Evolutionary conservation across 2,329 filamentous ascomycete species (phyloP).

Genomic region (Alternaria infectoria): DNA sequence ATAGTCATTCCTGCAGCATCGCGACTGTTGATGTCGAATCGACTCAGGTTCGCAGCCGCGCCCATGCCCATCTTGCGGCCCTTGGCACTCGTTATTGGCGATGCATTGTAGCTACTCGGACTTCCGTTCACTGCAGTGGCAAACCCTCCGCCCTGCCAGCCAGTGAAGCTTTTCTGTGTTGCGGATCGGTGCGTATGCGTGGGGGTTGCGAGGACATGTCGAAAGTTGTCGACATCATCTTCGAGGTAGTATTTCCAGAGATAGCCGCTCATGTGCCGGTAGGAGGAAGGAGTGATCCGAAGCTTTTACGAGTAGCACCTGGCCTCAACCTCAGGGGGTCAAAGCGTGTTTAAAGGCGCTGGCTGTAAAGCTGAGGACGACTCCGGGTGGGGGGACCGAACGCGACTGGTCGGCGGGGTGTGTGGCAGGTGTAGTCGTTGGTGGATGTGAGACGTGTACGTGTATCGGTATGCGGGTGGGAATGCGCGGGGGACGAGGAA

Average conservation of each 20-base stretch:
- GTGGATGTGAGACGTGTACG: not conserved
- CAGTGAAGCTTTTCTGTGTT: constrained; percentile 57
- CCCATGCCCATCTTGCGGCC: constrained; percentile 34
- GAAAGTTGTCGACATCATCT: constrained; percentile 96
- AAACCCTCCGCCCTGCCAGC: constrained; percentile 40
- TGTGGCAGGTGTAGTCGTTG: constrained; percentile 16
- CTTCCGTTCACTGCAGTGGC: constrained; percentile 52
- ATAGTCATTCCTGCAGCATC: constrained; percentile 83
- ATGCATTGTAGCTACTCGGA: constrained; percentile 55
- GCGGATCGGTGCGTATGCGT: constrained; percentile 63
- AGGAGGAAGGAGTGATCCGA: constrained; percentile 49
- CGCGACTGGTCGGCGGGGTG: constrained; percentile 31
- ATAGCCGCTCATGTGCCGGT: constrained; percentile 85
- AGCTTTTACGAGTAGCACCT: constrained; percentile 72
- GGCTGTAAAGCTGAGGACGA: constrained; percentile 57
- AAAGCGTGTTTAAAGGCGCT: constrained; percentile 91
- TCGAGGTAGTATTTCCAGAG: constrained; percentile 97
- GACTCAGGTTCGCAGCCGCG: constrained; percentile 54
- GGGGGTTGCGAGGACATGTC: constrained; percentile 80
- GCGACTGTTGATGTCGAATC: constrained; percentile 80
- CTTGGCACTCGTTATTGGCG: constrained; percentile 50
- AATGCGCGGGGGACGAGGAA: constrained; percentile 5
- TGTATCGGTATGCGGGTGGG: not conserved
- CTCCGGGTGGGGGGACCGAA: constrained; percentile 37
- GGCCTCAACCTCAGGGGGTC: constrained; percentile 84